Evolutionary conservation across 2,329 filamentous ascomycete species (phyloP), one percentile per base, ranked within the genome.

Genomic region (Lomentospora prolificans): DNA sequence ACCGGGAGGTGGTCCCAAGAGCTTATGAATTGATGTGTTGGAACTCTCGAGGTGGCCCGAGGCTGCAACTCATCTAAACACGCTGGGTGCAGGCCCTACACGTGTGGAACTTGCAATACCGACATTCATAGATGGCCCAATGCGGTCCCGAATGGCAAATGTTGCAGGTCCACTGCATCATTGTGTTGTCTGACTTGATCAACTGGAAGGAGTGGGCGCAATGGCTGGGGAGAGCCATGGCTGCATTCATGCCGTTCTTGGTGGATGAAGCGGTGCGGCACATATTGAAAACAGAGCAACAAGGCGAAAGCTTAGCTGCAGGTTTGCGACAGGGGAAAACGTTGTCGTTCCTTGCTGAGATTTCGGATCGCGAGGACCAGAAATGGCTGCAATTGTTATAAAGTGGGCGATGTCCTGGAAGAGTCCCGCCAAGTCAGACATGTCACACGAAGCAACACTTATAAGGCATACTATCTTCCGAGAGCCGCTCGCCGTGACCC

Each of bases 81-180:
- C 36, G 14, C 55, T 79, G 72, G 50, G 76, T 75, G 65, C 84
- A 86, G 25, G 74, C 69, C 54, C 81, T 74, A 67, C 84, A 87
- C 28, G 79, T 76, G 69, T 86, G 82, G 53, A 85, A 70, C 66
- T 83, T 82, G 77, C 84, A 87, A 66, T 84, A 85, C 59, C 76
- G 74, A 70, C 84, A 87, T 67, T 87, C 81, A 60, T 79, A 86
- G 63, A 87, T 86, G 69, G 78, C 79, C 80, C 82, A 86, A 68
- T 83, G 79, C 53, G 82, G 82, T 1, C 82, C 83, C 2, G 78
- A 79, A 58, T 81, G 77, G 65, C 84, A 87, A 63, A 84, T 70
- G 58, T 79, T 76, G 72, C 84, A 87, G 53, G 75, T 74, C 82
- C 83, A 87, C 66, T 84, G 78, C 56, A 87, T 75, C 55, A 86